These are phyloP conservation scores for Xylaria sp. DNA, from an alignment of 2,329 filamentous ascomycete species.

Conservation along the genomic window DNA sequence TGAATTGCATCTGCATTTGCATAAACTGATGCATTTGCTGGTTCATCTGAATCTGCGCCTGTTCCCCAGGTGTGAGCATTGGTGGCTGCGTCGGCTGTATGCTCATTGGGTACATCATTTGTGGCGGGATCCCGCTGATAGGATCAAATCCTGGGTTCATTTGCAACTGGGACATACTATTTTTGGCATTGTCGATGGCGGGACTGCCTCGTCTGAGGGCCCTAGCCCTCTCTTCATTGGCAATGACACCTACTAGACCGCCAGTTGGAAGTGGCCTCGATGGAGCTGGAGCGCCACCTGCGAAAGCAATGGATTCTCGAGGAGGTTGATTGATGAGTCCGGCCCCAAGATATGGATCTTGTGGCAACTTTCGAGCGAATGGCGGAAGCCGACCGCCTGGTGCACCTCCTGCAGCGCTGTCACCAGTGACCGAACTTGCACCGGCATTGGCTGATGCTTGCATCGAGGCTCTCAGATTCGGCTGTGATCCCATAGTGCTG, in stretches of 20 bases:
- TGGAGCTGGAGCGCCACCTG: slow-evolving; percentile 63
- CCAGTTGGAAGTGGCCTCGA: slow-evolving; percentile 69
- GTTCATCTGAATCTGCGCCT: slow-evolving; percentile 81
- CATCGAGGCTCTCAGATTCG: slow-evolving; percentile 72
- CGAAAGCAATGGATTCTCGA: slow-evolving; percentile 79
- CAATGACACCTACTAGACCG: slow-evolving; percentile 88
- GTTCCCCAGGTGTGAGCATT: slow-evolving; percentile 70
- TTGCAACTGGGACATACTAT: slow-evolving; percentile 52
- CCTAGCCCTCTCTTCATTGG: slow-evolving; percentile 81
- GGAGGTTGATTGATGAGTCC: slow-evolving; percentile 77
- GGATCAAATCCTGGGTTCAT: slow-evolving; percentile 60
- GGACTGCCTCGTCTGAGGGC: slow-evolving; percentile 84
- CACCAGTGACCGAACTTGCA: slow-evolving; percentile 68
- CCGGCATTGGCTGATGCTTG: slow-evolving; percentile 60
- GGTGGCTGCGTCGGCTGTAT: slow-evolving; percentile 51
- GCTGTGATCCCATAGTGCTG: slow-evolving; percentile 73
- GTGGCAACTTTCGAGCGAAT: slow-evolving; percentile 84
- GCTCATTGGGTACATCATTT: slow-evolving; percentile 61
- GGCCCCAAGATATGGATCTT: slow-evolving; percentile 86
- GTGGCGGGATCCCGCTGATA: slow-evolving; percentile 60
- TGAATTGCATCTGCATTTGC: slow-evolving; percentile 95
- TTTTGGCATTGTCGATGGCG: slow-evolving; percentile 66
- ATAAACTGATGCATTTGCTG: slow-evolving; percentile 89
- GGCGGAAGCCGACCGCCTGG: slow-evolving; percentile 72
- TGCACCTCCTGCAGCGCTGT: slow-evolving; percentile 52